A percentile compares a stretch with the other conserved stretches of the same genome.
Evolutionary conservation across 371 early-diverging fungal species (phyloP).

Genomic region (Mucor sp.): DNA sequence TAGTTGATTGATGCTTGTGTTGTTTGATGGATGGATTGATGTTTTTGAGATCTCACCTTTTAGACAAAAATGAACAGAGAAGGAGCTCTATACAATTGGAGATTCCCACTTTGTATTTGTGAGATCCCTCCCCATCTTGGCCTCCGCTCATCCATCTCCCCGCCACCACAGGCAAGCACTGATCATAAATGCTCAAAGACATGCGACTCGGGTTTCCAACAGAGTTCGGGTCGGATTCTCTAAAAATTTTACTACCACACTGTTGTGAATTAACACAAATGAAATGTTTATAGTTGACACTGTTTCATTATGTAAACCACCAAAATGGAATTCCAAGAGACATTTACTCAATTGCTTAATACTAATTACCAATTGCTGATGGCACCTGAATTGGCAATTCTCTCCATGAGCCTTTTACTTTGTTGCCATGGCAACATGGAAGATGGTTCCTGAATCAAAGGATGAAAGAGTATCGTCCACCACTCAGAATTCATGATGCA

Average conservation of each 20-base stretch:
- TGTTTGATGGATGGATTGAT: constrained; percentile 20
- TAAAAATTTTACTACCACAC: background rate
- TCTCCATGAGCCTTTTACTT: background rate
- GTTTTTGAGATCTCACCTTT: constrained; percentile 21
- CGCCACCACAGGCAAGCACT: background rate
- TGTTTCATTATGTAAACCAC: background rate
- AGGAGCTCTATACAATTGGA: constrained; percentile 12
- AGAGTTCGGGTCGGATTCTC: background rate
- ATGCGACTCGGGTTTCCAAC: background rate
- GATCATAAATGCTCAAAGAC: background rate
- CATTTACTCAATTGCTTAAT: background rate
- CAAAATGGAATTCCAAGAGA: background rate
- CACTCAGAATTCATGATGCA: background rate
- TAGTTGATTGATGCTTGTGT: background rate
- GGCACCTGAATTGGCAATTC: background rate
- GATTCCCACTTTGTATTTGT: background rate
- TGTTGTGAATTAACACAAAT: too few species aligned
- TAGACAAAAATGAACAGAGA: constrained; percentile 34
- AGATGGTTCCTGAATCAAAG: background rate
- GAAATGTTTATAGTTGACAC: background rate
- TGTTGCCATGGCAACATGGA: background rate
- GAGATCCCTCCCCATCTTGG: background rate
- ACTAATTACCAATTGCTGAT: background rate
- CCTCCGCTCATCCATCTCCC: background rate
- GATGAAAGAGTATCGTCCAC: background rate